Percentiles rank a stretch among this genome's conserved stretches.
Evolutionary conservation across 1,139 yeast species (phyloP).

Genomic region (Entelexis paramagnoliae): DNA sequence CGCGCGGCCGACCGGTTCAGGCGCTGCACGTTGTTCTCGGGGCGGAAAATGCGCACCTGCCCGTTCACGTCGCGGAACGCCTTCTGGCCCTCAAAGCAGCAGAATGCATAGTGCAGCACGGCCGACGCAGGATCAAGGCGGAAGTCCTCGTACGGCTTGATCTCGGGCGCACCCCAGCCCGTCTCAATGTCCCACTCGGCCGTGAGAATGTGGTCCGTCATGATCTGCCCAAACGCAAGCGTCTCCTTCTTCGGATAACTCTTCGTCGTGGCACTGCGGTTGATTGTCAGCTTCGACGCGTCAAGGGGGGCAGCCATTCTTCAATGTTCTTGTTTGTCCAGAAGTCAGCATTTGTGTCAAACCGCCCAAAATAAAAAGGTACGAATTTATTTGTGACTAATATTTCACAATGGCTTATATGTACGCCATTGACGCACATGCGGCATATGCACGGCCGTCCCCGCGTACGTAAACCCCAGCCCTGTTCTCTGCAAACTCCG

Average conservation of each 20-base stretch:
- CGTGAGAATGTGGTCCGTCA: conserved; percentile 84
- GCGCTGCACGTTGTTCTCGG: conserved; percentile 83
- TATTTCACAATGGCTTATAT: background rate
- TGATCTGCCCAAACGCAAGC: conserved; percentile 75
- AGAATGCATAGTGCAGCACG: conserved; percentile 92
- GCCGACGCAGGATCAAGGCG: conserved; percentile 74
- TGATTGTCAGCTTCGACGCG: conserved; percentile 55
- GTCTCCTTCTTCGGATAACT: conserved; percentile 59
- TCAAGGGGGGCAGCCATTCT: conserved; percentile 33
- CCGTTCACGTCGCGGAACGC: conserved; percentile 63
- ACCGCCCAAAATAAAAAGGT: too few species aligned
- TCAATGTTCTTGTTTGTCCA: background rate
- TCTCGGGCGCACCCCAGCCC: conserved; percentile 84
- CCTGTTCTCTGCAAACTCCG: too few species aligned
- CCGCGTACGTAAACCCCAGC: too few species aligned
- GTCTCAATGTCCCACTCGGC: conserved; percentile 65
- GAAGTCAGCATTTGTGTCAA: too few species aligned
- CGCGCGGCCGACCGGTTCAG: conserved; percentile 81
- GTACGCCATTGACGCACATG: too few species aligned
- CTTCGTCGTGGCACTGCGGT: conserved; percentile 52
- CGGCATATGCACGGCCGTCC: too few species aligned
- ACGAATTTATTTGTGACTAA: too few species aligned
- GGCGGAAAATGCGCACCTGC: conserved; percentile 72
- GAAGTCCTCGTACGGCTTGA: conserved; percentile 72
- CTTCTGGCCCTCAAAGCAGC: conserved; percentile 91